Base-by-base conservation (phyloP, 306 rosid species). In the Quercus agrifolia region DNA sequence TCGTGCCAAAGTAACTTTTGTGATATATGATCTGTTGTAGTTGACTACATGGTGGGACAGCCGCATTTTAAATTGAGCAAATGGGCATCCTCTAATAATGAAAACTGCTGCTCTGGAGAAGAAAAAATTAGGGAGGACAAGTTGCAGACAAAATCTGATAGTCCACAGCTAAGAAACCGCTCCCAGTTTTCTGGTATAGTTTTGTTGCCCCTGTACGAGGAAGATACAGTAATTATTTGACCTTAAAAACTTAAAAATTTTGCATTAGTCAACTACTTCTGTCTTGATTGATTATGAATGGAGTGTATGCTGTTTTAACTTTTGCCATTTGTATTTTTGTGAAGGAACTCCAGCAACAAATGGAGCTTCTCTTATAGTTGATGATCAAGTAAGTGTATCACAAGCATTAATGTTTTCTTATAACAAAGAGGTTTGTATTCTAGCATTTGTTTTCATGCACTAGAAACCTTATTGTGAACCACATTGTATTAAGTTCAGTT, bases 11-110 rank as follows among this genome's bases (percentile, higher is more conserved):
- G 61, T 64, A 62, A 56, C 38, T 69, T 83, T 64, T 67, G 70
- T 80, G 35, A 80, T 74, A 44, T 66, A 27, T 76, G 66, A 66
- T 78, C 56, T 57, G 61, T 77, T 78, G 59, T 56, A 72, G 85
- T 51, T 49, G 82, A 81, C 69, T 68, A 74, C 63, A 56, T 49
- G 56, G 84, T 72, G 73, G 21, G 12, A 4, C 85, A 86, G 46
- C 90, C 87, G 14, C 56, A 71, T 77, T 86, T 91, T 81, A 74
- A 18, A 28, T 84, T 95, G 88, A 74, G 73, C 81, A 92, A 95
- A 89, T 91, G 96, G 97, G 82, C 74, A 75, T 89, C 94, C 71
- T 76, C 91, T 19, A 88, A 80, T 7, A 67, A 79, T 77, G 86
- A 73, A 78, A 30, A 72, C 64, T 27, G 31, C 30, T 30, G 79